Percentiles rank a stretch among this genome's conserved stretches.
These are phyloP conservation scores for Fusarium napiforme DNA, from an alignment of 2,329 filamentous ascomycete species.

Conservation along the genomic window DNA sequence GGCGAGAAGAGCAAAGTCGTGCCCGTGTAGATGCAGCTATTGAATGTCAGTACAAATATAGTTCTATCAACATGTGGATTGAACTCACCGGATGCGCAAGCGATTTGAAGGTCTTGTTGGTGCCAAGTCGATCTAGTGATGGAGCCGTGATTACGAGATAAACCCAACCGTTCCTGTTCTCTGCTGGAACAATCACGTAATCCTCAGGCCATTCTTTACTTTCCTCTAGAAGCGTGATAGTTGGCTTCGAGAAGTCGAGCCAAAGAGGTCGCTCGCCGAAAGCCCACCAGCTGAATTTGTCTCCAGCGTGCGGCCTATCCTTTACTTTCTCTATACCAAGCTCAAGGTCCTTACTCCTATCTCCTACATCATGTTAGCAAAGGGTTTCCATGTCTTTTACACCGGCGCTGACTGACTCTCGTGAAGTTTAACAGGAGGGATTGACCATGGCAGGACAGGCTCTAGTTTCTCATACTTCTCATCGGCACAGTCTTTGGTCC, in stretches of 20 bases:
- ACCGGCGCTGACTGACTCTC: background rate
- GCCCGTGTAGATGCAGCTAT: conserved; percentile 17
- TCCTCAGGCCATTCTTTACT: background rate
- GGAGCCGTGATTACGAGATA: conserved; percentile 24
- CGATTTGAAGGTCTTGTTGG: background rate
- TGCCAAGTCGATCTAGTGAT: background rate
- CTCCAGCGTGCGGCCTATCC: background rate
- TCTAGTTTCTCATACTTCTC: background rate
- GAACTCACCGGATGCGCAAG: conserved; percentile 15
- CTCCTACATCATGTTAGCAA: background rate
- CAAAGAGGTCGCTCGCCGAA: conserved; percentile 22
- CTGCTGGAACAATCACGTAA: conserved; percentile 5
- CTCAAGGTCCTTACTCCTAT: background rate
- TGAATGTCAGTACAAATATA: background rate
- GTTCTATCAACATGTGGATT: background rate
- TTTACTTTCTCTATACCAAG: background rate
- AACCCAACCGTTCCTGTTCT: conserved; percentile 10
- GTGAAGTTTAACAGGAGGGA: background rate
- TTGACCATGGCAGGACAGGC: background rate
- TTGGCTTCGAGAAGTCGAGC: conserved; percentile 23
- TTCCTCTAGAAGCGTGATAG: conserved; percentile 1
- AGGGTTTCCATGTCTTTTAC: background rate
- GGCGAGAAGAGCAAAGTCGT: conserved; percentile 21
- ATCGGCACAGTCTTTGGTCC: background rate
- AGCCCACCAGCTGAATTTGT: background rate